Conservation (phyloP, 2,329 filamentous ascomycete species). For the Beauveria varroae region DNA sequence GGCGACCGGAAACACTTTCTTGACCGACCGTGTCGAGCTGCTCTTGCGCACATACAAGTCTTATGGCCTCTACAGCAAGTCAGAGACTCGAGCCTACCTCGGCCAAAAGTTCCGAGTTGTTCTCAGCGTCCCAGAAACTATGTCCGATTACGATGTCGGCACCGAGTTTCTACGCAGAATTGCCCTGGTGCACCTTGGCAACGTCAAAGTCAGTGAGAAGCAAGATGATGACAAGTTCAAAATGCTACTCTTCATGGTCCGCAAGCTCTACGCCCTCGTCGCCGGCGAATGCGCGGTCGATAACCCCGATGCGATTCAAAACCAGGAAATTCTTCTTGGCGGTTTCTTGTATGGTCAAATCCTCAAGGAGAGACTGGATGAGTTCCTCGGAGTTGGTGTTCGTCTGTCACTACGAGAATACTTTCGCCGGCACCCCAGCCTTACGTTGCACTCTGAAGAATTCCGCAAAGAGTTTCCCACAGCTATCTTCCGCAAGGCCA, state of each 20-base stretch:
- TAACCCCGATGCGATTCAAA: conserved; percentile 94
- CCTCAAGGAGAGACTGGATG: conserved; percentile 87
- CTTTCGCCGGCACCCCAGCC: conserved; percentile 47
- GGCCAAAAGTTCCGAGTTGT: conserved; percentile 88
- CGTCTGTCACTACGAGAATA: conserved; percentile 49
- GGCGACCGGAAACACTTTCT: conserved; percentile 78
- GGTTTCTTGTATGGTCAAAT: conserved; percentile 94
- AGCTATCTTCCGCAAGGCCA: conserved; percentile 72
- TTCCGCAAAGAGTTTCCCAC: conserved; percentile 75
- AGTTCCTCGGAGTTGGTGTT: conserved; percentile 60
- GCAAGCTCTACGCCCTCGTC: conserved; percentile 88
- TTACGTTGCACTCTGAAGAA: conserved; percentile 66
- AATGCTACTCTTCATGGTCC: conserved; percentile 89
- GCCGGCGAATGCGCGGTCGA: conserved; percentile 89
- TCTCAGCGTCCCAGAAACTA: conserved; percentile 72
- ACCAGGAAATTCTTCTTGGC: conserved; percentile 89
- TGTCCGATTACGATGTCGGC: conserved; percentile 82
- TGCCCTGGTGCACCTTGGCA: conserved; percentile 85
- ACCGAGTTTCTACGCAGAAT: conserved; percentile 86
- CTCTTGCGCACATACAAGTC: conserved; percentile 88
- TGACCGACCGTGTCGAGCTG: conserved; percentile 89
- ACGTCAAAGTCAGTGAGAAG: conserved; percentile 71
- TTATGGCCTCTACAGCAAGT: conserved; percentile 75
- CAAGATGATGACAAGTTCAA: conserved; percentile 91
- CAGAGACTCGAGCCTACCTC: conserved; percentile 76